A percentile compares a stretch with the other conserved stretches of the same genome.
These are phyloP conservation scores for Colletotrichum somersetense DNA, from an alignment of 2,329 filamentous ascomycete genomes.

Conservation along the genomic window DNA sequence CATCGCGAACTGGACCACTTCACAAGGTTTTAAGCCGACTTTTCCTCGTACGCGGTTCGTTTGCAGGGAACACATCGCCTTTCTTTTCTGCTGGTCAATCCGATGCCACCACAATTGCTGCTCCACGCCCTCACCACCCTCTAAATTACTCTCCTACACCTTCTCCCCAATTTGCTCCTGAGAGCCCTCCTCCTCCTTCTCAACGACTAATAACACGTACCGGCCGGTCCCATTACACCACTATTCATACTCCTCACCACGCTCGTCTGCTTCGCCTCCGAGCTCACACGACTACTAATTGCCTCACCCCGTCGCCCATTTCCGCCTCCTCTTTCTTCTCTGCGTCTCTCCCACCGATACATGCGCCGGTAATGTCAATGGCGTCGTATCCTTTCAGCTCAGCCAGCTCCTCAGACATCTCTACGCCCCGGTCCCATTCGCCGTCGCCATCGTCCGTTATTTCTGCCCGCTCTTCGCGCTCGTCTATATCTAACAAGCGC, in stretches of 20 bases:
- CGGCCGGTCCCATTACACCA: slow-evolving; percentile 40
- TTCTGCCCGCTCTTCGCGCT: slow-evolving; percentile 63
- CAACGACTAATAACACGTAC: slow-evolving; percentile 24
- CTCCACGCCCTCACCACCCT: slow-evolving; percentile 41
- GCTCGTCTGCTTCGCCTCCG: slow-evolving; percentile 32
- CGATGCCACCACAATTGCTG: slow-evolving; percentile 37
- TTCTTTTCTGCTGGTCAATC: slow-evolving; percentile 37
- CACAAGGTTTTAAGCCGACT: slow-evolving; percentile 50
- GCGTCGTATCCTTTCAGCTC: slow-evolving; percentile 56
- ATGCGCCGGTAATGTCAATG: slow-evolving; percentile 43
- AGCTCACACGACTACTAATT: slow-evolving; percentile 41
- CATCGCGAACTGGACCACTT: slow-evolving; percentile 35
- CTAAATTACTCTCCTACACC: slow-evolving; percentile 40
- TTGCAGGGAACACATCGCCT: slow-evolving; percentile 39
- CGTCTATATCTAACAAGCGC: slow-evolving; percentile 65
- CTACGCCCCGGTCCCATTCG: slow-evolving; percentile 67
- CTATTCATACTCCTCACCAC: slow-evolving; percentile 25
- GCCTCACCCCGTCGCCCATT: slow-evolving; percentile 39
- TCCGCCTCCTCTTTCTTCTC: slow-evolving; percentile 41
- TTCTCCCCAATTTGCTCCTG: slow-evolving; percentile 29
- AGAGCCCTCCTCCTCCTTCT: slow-evolving; percentile 10
- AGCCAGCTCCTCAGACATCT: slow-evolving; percentile 63
- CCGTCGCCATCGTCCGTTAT: slow-evolving; percentile 61
- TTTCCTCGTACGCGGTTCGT: slow-evolving; percentile 49
- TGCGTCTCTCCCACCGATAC: slow-evolving; percentile 40